phyloP scores from a whole-genome alignment of 257 asterid species.

The Primulina huaijiensis region DNA sequence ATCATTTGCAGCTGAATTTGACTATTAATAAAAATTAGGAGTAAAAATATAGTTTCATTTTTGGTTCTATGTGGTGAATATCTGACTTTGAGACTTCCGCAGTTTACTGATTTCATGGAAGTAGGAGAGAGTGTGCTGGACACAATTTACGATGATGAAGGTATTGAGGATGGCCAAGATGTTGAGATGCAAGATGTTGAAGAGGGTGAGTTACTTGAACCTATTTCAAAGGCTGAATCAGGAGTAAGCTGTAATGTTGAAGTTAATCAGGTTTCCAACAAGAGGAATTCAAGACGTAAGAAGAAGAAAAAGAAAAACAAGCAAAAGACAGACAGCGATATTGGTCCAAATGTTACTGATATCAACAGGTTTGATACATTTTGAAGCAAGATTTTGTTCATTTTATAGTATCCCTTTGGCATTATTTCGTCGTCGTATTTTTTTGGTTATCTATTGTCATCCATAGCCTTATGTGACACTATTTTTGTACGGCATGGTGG shows the following conservation, averaged over 20 bases:
- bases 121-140: conserved; percentile 55
- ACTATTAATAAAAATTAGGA: too few relatives aligned
- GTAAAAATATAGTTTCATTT: neutral
- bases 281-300: conserved; percentile 35
- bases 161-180: conserved; percentile 49
- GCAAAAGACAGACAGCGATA: conserved; percentile 44
- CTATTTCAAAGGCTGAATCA: conserved; percentile 33
- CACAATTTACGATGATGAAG: conserved; percentile 52
- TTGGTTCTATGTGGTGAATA: conserved; percentile 6
- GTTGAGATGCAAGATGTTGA: conserved; percentile 82
- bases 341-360: conserved; percentile 47
- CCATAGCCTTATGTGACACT: neutral
- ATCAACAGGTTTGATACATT: conserved; percentile 49
- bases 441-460: neutral
- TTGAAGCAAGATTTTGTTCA: conserved; percentile 12
- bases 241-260: conserved; percentile 28
- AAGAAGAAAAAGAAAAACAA: conserved; percentile 60
- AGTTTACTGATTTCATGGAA: conserved; percentile 45
- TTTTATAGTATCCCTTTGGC: neutral
- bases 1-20: too few relatives aligned
- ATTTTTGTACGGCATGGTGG: neutral
- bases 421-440: neutral
- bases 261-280: conserved; percentile 28
- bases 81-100: conserved; percentile 21
- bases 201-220: conserved; percentile 70